A percentile compares a stretch with the other conserved stretches of the same genome.
phyloP scores from a whole-genome alignment of 345 rosid genomes.

The Citropsis articulata region DNA sequence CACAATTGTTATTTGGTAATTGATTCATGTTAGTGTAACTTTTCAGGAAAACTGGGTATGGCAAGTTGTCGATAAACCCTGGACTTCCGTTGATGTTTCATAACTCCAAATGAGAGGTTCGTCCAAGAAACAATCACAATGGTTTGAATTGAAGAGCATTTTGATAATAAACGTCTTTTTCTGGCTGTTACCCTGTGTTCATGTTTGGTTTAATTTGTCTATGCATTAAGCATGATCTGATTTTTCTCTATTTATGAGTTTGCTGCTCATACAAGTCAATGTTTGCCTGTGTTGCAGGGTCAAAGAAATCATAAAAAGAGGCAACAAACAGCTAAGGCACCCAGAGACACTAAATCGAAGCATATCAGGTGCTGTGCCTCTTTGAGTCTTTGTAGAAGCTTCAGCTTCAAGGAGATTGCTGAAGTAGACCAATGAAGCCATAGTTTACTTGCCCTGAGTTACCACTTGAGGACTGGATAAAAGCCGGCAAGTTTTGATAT shows the following conservation, averaged over 20 bases:
- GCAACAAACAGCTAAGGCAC: not conserved
- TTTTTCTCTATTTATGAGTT: not conserved
- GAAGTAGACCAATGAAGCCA: not conserved
- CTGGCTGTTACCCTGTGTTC: not conserved
- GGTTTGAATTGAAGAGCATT: not conserved
- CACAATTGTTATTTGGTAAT: not conserved
- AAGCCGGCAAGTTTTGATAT: not conserved
- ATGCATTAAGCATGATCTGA: not conserved
- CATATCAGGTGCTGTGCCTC: not conserved
- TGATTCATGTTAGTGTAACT: not conserved
- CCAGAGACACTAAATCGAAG: not conserved
- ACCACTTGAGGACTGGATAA: not conserved
- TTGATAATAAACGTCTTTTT: not conserved
- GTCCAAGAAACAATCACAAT: not conserved
- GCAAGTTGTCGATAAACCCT: not conserved
- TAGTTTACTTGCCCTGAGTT: not conserved
- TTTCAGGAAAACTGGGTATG: not conserved
- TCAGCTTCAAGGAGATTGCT: not conserved
- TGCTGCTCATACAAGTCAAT: not conserved
- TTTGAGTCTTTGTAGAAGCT: not conserved
- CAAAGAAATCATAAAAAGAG: not conserved
- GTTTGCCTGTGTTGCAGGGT: conserved; percentile 9
- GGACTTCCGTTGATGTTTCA: not conserved
- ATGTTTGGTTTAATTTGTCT: not conserved
- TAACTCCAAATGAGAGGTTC: not conserved